Conservation (phyloP, 768 basidiomycete species). For the Mycena indigotica region DNA sequence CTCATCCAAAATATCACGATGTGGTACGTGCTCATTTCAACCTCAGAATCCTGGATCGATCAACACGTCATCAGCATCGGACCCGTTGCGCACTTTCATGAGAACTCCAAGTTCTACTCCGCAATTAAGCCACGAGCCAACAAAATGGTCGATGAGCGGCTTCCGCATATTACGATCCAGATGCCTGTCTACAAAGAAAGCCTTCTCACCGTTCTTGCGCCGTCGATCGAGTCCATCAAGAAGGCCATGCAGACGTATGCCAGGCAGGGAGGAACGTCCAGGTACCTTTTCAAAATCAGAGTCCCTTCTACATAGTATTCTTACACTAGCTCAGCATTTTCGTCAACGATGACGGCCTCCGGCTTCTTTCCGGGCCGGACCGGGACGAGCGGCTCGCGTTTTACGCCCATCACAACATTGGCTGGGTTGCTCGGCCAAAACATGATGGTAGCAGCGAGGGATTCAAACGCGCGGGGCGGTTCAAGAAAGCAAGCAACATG, state of each 20-base stretch:
- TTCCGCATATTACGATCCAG: constrained; percentile 80
- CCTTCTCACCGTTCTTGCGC: constrained; percentile 67
- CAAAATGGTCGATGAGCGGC: constrained; percentile 49
- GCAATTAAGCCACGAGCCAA: constrained; percentile 59
- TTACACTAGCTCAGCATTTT: too few relatives aligned
- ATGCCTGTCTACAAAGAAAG: constrained; percentile 88
- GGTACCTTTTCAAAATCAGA: too few relatives aligned
- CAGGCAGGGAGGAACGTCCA: constrained; percentile 77
- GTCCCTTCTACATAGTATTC: too few relatives aligned
- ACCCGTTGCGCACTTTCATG: constrained; percentile 76
- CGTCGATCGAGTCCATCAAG: constrained; percentile 74
- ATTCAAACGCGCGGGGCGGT: constrained; percentile 75
- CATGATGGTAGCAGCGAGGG: constrained; percentile 58
- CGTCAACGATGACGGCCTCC: constrained; percentile 78
- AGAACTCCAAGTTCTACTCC: constrained; percentile 81
- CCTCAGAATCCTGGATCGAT: constrained; percentile 39
- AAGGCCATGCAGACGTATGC: constrained; percentile 88
- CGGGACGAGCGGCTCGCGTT: constrained; percentile 65
- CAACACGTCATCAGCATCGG: constrained; percentile 59
- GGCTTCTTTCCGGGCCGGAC: constrained; percentile 57
- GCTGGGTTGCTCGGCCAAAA: constrained; percentile 77
- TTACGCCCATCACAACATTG: constrained; percentile 73
- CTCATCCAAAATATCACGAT: constrained; percentile 69
- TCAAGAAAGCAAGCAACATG: constrained; percentile 95
- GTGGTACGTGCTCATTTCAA: constrained; percentile 49